Evolutionary conservation across 163 green algal species (phyloP), one percentile per base, ranked within the genome.

Genomic region (Coccomyxa subellipsoidea): DNA sequence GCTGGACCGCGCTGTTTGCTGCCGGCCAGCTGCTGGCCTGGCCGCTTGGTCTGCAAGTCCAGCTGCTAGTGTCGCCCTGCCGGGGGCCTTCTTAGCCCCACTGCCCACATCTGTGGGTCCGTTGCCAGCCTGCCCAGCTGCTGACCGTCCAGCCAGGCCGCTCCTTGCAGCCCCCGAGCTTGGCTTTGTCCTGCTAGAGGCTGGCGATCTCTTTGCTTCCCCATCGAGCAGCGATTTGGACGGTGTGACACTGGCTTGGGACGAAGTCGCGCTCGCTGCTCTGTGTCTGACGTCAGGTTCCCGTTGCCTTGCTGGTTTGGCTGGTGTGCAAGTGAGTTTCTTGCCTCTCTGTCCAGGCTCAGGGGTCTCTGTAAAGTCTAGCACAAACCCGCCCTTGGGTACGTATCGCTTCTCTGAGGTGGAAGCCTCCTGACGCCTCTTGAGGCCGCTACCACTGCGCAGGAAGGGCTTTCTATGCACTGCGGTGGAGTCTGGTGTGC

Each of bases 341-440:
- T 59, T 59, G 23, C 0, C 23, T 18, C 23, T 12, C 2, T 59
- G 21, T 12, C 47, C 47, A 27, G 47, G 21, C 15, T 59, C 47
- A 2, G 47, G 47, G 47, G 47, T 27, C 47, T 59, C 47, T 36
- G 73, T 27, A 34, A 59, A 54, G 73, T 38, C 38, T 7, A 79
- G 36, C 37, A 79, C 31, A 37, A 79, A 79, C 4, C 73, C 73
- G 29, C 73, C 73, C 25, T n/a, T 54, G 37, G 73, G 73, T 18
- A 79, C 73, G 25, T 79, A 79, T 9, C 38, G 23, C 23, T 34
- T 38, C 37, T 31, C 23, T 23, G 25, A 54, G 36, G 18, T 23
- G 27, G 32, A 77, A 34, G 73, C 73, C 38, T 54, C 37, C 73
- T 69, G 73, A 25, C 73, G 73, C 23, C 36, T 36, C 73, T 79